Evolutionary conservation across 108 stramenopile genomes (phyloP).

Genomic region (Nannochloropsis gaditana): DNA sequence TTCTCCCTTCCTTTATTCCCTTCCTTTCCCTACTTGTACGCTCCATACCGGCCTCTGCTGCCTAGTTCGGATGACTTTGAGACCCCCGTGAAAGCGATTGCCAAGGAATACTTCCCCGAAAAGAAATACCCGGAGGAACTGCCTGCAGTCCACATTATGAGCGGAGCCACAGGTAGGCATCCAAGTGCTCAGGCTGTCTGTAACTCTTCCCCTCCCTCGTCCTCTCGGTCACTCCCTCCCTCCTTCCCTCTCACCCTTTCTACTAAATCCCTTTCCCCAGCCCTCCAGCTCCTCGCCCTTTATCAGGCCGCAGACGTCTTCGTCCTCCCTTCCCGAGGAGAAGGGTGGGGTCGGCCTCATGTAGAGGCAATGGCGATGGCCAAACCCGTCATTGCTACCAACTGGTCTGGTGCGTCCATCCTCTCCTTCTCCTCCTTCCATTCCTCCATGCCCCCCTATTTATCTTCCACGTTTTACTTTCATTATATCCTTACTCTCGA

Average conservation of each 20-base stretch:
- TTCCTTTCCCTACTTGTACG: neutral
- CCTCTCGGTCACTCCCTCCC: neutral
- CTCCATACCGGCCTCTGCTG: neutral
- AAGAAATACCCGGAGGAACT: neutral
- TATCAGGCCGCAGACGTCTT: slow-evolving; percentile 38
- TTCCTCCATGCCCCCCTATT: neutral
- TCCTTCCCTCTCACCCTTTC: neutral
- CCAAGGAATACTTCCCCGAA: neutral
- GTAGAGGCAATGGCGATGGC: slow-evolving; percentile 56
- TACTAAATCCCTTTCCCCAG: neutral
- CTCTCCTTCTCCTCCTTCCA: neutral
- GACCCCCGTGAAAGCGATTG: neutral
- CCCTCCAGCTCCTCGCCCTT: neutral
- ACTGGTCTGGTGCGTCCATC: slow-evolving; percentile 37
- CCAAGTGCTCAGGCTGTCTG: neutral
- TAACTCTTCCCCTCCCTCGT: neutral
- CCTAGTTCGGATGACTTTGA: neutral
- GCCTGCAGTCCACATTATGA: neutral
- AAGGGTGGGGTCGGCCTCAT: slow-evolving; percentile 60
- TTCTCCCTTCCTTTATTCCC: neutral
- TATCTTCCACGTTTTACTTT: too few species aligned
- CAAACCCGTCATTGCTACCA: slow-evolving; percentile 43
- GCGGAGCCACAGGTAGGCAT: neutral
- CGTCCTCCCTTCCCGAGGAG: slow-evolving; percentile 52
- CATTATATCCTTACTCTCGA: neutral